These are phyloP conservation scores for Aureobasidium subglaciale DNA, from an alignment of 2,329 filamentous ascomycete genomes.

Conservation along the genomic window DNA sequence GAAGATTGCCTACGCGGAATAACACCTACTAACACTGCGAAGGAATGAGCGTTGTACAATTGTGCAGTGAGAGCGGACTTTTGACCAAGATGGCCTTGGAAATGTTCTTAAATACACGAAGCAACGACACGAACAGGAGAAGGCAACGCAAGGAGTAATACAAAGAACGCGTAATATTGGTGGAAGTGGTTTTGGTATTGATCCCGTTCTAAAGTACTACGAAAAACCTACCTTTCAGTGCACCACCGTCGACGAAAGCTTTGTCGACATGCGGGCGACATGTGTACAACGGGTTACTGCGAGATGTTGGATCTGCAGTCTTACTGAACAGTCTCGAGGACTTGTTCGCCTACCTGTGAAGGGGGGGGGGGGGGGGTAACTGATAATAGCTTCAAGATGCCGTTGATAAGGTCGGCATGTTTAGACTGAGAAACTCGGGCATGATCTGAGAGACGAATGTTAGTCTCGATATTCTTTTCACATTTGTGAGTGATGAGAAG, in stretches of 20 bases:
- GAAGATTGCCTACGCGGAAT: neutral
- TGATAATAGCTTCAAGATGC: neutral
- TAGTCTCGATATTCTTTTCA: neutral
- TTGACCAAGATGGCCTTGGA: neutral
- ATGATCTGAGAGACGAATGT: neutral
- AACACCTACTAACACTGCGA: neutral
- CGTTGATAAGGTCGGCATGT: neutral
- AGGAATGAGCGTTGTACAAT: neutral
- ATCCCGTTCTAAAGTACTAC: no score
- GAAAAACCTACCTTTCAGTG: neutral
- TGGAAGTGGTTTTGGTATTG: no score
- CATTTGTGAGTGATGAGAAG: neutral
- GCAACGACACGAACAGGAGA: no score
- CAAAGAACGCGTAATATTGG: no score
- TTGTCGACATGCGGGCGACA: neutral
- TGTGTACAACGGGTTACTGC: neutral
- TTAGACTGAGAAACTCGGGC: neutral
- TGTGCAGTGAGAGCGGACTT: neutral
- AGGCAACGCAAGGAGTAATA: no score
- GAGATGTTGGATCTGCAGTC: neutral
- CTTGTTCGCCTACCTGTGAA: neutral
- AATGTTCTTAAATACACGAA: no score
- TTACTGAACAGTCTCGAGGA: neutral
- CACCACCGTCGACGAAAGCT: neutral
- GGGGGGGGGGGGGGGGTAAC: no score